Conservation (phyloP, 2,329 filamentous ascomycete species). For the Albophoma yamanashiensis region DNA sequence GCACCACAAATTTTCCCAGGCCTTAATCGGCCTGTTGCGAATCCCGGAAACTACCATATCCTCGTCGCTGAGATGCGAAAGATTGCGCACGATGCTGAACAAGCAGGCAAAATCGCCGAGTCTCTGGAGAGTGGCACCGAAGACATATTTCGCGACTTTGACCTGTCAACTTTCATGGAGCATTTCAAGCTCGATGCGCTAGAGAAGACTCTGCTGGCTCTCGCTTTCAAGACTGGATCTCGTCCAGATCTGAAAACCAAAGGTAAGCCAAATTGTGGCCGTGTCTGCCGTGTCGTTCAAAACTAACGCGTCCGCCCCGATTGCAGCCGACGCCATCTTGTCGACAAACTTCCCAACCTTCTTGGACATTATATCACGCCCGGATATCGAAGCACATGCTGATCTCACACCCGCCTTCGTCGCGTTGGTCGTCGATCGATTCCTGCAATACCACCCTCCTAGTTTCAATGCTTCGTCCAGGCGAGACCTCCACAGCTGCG, state of each 20-base stretch:
- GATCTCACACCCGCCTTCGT: constrained; percentile 61
- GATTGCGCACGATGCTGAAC: constrained; percentile 66
- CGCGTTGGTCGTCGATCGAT: constrained; percentile 71
- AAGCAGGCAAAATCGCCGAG: constrained; percentile 86
- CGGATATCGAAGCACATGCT: constrained; percentile 51
- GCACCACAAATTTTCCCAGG: constrained; percentile 83
- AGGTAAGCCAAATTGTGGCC: constrained; percentile 44
- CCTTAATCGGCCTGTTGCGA: constrained; percentile 60
- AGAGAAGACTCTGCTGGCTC: constrained; percentile 75
- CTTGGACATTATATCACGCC: constrained; percentile 61
- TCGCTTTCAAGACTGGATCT: constrained; percentile 77
- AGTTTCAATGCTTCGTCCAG: constrained; percentile 71
- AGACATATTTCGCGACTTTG: constrained; percentile 91
- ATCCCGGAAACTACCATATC: constrained; percentile 73
- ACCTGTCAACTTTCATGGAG: constrained; percentile 89
- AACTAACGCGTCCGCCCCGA: constrained; percentile 24
- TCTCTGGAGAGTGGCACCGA: constrained; percentile 84
- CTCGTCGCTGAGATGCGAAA: constrained; percentile 79
- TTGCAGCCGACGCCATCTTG: constrained; percentile 75
- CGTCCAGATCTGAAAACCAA: constrained; percentile 79
- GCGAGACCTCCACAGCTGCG: constrained; percentile 56
- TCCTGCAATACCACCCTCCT: constrained; percentile 76
- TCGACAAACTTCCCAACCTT: constrained; percentile 71
- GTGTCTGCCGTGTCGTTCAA: constrained; percentile 21
- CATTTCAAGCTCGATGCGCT: constrained; percentile 90